phyloP scores from a whole-genome alignment of 192 early-diverging fungal species.

The Spizellomyces punctatus region DNA sequence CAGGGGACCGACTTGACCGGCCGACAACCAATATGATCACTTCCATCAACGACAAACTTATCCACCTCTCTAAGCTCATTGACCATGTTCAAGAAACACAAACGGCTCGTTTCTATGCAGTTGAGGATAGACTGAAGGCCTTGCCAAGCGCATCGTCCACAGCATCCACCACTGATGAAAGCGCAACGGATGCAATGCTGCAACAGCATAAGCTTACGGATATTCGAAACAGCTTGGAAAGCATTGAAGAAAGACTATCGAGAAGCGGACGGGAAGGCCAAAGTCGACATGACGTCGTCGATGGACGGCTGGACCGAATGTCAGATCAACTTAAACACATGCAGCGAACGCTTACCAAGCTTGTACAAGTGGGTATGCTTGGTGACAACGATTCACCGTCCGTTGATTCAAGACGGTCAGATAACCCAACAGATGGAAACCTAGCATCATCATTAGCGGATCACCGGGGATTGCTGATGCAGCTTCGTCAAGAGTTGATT shows the following conservation, averaged over 20 bases:
- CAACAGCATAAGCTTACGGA: constrained; percentile 28
- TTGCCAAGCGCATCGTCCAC: neutral
- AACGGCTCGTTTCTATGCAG: constrained; percentile 13
- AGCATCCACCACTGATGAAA: constrained; percentile 6
- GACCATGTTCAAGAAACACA: constrained; percentile 34
- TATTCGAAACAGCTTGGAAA: constrained; percentile 14
- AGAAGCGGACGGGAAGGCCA: constrained; percentile 23
- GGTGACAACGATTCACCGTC: neutral
- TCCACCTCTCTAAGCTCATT: constrained; percentile 23
- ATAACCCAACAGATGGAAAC: neutral
- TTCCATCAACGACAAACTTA: constrained; percentile 42
- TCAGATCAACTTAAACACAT: constrained; percentile 28
- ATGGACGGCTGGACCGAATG: constrained; percentile 24
- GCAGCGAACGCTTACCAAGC: constrained; percentile 21
- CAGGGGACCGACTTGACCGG: constrained; percentile 22
- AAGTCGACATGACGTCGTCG: constrained; percentile 23
- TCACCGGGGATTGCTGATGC: constrained; percentile 6
- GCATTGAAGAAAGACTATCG: constrained; percentile 10
- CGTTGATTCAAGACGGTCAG: too few species aligned
- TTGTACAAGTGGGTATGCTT: constrained; percentile 27
- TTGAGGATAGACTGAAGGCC: constrained; percentile 6
- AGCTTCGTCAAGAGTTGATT: constrained; percentile 10
- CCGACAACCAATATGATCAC: constrained; percentile 40
- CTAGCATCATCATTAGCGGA: constrained; percentile 5
- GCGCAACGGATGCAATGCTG: constrained; percentile 18